Percentiles rank a stretch among this genome's conserved stretches.
phyloP scores from a whole-genome alignment of 2,329 filamentous ascomycete species.

The Nemania sp. region DNA sequence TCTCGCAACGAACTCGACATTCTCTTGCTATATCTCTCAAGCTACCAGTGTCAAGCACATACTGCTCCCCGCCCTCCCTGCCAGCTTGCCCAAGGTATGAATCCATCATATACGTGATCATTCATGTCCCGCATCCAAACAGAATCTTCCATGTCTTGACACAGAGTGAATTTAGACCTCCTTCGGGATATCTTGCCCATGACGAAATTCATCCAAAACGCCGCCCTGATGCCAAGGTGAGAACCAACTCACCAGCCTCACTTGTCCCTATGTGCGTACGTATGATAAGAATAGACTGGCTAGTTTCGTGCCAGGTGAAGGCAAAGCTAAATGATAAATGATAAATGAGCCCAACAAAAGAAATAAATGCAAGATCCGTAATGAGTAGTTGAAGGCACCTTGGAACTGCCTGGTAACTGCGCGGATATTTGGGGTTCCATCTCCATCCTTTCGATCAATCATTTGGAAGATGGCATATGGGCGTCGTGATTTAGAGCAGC shows the following conservation, averaged over 20 bases:
- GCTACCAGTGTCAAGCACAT: background rate
- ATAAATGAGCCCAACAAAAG: conserved; percentile 11
- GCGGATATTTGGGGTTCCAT: background rate
- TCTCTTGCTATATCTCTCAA: background rate
- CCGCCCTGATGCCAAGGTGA: conserved; percentile 4
- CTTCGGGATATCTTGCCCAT: conserved; percentile 5
- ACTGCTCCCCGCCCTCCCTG: background rate
- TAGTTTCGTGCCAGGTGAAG: background rate
- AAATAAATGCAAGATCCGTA: too few relatives aligned
- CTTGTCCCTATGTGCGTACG: background rate
- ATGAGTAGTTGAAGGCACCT: too few relatives aligned
- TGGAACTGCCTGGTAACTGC: too few relatives aligned
- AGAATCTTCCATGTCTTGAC: background rate
- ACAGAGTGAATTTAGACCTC: background rate
- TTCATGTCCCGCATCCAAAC: background rate
- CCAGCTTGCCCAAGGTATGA: conserved; percentile 11
- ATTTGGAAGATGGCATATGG: background rate
- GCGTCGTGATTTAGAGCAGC: background rate
- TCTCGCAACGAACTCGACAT: too few relatives aligned
- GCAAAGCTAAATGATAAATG: conserved; percentile 5
- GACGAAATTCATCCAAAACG: conserved; percentile 4
- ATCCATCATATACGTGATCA: conserved; percentile 1
- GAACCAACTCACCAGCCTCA: background rate
- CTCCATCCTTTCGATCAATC: background rate
- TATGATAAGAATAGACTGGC: background rate